A percentile compares a stretch with the other conserved stretches of the same genome.
Evolutionary conservation across 352 stramenopile genomes (phyloP).

Genomic region (Phytophthora vignae): DNA sequence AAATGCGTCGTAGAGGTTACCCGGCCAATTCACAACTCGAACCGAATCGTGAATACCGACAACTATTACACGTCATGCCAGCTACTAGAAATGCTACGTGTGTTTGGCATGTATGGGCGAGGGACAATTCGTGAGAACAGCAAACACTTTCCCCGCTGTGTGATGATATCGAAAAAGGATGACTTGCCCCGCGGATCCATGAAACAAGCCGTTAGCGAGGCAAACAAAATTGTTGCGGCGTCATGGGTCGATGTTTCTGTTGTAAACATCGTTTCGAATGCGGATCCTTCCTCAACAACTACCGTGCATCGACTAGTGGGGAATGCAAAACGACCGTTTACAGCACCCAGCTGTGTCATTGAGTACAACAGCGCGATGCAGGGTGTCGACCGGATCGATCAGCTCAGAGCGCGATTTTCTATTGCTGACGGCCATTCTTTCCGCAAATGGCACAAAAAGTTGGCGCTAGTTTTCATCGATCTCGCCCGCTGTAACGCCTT

Average conservation of each 20-base stretch:
- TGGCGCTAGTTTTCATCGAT: too few species aligned
- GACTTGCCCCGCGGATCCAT: too few species aligned
- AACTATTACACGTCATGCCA: not conserved
- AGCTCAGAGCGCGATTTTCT: too few species aligned
- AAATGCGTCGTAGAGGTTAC: too few species aligned
- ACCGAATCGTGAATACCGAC: not conserved
- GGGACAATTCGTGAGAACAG: not conserved
- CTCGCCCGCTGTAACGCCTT: too few species aligned
- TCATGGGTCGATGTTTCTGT: not conserved
- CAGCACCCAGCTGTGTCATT: not conserved
- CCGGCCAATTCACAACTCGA: too few species aligned
- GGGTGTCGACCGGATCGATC: not conserved
- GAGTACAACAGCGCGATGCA: not conserved
- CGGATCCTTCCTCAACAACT: not conserved
- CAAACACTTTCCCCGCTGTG: too few species aligned
- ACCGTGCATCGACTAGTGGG: not conserved
- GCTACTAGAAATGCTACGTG: not conserved
- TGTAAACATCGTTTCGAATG: not conserved
- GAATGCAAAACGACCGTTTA: not conserved
- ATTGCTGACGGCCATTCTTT: too few species aligned
- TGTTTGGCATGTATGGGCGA: not conserved
- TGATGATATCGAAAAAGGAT: too few species aligned
- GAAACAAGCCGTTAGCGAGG: too few species aligned
- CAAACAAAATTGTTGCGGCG: not conserved
- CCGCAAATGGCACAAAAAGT: too few species aligned